Evolutionary conservation across 306 rosid species (phyloP).

Genomic region (Cucurbita argyrosperma): DNA sequence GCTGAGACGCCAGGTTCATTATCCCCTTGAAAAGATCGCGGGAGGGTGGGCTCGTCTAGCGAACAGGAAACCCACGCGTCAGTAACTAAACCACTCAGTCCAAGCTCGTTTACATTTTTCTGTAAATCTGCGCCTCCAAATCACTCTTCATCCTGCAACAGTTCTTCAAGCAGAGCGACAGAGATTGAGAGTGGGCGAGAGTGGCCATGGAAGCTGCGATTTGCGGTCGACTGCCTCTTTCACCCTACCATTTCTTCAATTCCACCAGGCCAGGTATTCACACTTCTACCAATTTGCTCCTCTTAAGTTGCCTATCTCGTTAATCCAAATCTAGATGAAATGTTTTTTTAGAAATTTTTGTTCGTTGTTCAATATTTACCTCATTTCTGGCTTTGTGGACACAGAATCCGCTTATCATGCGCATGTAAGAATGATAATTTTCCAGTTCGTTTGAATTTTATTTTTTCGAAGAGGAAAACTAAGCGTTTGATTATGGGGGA

Average conservation of each 20-base stretch:
- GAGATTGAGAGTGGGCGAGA: constrained; percentile 10
- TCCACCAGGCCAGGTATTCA: constrained; percentile 29
- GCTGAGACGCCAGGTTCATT: background rate
- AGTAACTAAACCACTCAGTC: background rate
- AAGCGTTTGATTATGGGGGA: background rate
- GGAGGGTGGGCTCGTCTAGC: background rate
- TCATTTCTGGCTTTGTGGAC: background rate
- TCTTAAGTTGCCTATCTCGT: background rate
- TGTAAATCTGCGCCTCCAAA: background rate
- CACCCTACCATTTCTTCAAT: constrained; percentile 46
- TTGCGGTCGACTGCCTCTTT: constrained; percentile 43
- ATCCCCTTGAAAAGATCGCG: background rate
- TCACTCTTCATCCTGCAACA: background rate
- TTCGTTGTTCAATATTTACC: background rate
- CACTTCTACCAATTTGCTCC: background rate
- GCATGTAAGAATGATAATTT: background rate
- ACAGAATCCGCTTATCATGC: background rate
- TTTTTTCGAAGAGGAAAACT: background rate
- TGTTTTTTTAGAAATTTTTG: background rate
- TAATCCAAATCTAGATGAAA: background rate
- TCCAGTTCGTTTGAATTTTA: background rate
- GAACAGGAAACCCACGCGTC: background rate
- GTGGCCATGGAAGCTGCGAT: constrained; percentile 57
- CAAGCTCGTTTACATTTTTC: background rate
- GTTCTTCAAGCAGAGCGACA: background rate